phyloP scores from a whole-genome alignment of 495 filamentous ascomycete species.

The Talaromyces trachyspermus region DNA sequence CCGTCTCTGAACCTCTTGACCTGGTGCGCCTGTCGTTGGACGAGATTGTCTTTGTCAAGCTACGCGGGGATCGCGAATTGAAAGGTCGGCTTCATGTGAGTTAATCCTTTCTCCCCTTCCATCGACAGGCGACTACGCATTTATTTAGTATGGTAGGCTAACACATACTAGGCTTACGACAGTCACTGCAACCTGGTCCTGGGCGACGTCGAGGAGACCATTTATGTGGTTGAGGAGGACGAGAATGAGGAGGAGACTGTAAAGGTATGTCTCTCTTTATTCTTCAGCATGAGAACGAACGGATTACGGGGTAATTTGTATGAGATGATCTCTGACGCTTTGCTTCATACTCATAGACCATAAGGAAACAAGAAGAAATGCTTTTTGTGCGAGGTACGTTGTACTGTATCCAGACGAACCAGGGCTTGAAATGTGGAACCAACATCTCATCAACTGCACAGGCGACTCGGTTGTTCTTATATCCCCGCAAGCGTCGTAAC shows the following conservation, averaged over 20 bases:
- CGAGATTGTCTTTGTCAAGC: constrained; percentile 94
- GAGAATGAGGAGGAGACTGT: constrained; percentile 76
- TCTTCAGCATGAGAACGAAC: not conserved
- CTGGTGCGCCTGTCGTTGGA: constrained; percentile 89
- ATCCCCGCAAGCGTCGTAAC: constrained; percentile 57
- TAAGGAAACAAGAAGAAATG: constrained; percentile 97
- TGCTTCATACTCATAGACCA: constrained; percentile 50
- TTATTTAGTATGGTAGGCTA: not conserved
- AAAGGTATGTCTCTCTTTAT: constrained; percentile 43
- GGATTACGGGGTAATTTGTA: not conserved
- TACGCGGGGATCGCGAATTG: constrained; percentile 89
- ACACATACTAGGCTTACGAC: constrained; percentile 73
- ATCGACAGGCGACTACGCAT: not conserved
- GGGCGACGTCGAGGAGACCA: constrained; percentile 93
- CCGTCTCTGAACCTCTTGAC: constrained; percentile 85
- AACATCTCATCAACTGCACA: too few relatives aligned
- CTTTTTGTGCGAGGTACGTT: constrained; percentile 90
- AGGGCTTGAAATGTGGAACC: too few relatives aligned
- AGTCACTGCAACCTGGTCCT: constrained; percentile 98
- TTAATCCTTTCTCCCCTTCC: constrained; percentile 8
- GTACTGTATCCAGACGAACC: not conserved
- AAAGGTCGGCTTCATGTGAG: constrained; percentile 89
- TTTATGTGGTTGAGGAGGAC: constrained; percentile 77
- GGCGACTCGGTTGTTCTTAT: constrained; percentile 96
- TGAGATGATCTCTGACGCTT: constrained; percentile 10